Evolutionary conservation across 495 filamentous ascomycete genomes (phyloP), one percentile per base, ranked within the genome.

Genomic region (Alectoria sarmentosa): DNA sequence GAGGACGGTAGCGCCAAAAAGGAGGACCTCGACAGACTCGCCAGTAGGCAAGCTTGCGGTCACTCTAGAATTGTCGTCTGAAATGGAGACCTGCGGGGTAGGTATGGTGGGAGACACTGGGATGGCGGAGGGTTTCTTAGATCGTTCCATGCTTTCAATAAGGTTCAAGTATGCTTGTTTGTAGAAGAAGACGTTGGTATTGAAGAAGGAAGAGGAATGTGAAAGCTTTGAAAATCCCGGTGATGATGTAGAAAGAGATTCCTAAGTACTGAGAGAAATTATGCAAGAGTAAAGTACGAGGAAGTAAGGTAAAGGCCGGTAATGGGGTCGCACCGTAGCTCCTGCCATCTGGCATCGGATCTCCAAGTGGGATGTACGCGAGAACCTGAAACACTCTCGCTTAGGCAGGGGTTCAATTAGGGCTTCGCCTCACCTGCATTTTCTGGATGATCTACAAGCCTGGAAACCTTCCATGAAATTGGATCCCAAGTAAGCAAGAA

Each of bases 1-100:
- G 64, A 88, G 88, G 64, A 98, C 87, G 14, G 95, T 98, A 0
- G 95, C 95, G 63, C 95, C 95, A 72, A 90, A 89, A 15, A 97
- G 85, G 58, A 98, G 80, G 56, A 99, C 80, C 58, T 89, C 84
- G 68, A 96, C 84, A 56, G 84, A 88, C 74, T 98, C 92, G 67
- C 95, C 90, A 15, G 88, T 88, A 15, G 94, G 88, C 66, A 98
- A 78, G 59, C 81, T 82, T 63, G 91, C 89, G 36, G 83, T 83
- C 49, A 96, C 84, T 37, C 78, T 76, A 63, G 80, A 79, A 73
- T 87, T 86, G 72, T 87, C 83, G 62, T 82, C 72, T 13, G 82
- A 80, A 74, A 91, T 82, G 73, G 82, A 83, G 69, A 95, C 83
- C 67, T 84, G 82, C 14, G 90, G 83, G 36, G 88, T 87, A 32